A percentile compares a stretch with the other conserved stretches of the same genome.
phyloP scores from a whole-genome alignment of 163 green algal genomes.

The Scenedesmus sp. region DNA sequence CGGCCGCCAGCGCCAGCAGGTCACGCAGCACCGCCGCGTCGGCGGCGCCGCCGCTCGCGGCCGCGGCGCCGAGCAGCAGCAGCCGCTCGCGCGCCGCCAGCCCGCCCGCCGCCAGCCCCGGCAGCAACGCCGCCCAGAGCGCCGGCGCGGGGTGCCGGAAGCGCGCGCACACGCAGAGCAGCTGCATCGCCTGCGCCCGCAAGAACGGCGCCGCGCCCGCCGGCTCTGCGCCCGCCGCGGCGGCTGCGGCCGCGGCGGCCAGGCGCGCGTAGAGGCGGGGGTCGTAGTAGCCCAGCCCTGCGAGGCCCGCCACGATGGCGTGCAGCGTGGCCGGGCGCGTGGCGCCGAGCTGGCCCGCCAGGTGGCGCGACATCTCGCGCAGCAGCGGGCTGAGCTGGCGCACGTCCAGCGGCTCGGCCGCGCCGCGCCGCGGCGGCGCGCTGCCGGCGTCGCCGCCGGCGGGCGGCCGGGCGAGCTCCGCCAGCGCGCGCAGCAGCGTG shows the following conservation, averaged over 20 bases:
- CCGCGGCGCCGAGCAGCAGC: slow-evolving; percentile 2
- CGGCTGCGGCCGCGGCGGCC: slow-evolving; percentile 17
- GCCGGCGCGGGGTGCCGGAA: slow-evolving; percentile 21
- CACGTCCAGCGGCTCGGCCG: too few relatives aligned
- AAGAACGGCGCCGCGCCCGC: background rate
- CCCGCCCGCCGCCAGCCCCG: slow-evolving; percentile 9
- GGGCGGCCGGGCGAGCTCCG: background rate
- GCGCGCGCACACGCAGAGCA: slow-evolving; percentile 8
- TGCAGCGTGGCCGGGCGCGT: slow-evolving; percentile 9
- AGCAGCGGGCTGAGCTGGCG: background rate
- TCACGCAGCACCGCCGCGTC: background rate
- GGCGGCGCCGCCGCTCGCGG: background rate
- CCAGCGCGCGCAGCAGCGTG: slow-evolving; percentile 45
- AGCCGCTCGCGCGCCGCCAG: background rate
- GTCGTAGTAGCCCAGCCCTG: slow-evolving; percentile 12
- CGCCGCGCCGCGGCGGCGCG: background rate
- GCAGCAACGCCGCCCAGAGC: slow-evolving; percentile 2
- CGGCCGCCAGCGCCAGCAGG: slow-evolving; percentile 9
- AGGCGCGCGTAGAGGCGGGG: slow-evolving; percentile 10
- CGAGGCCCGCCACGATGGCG: background rate
- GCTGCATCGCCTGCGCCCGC: background rate
- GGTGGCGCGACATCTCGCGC: slow-evolving; percentile 4
- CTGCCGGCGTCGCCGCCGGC: background rate
- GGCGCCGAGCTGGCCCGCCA: background rate
- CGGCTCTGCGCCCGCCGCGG: background rate